Conservation (phyloP, 495 filamentous ascomycete species). For the Xeromyces bisporus region DNA sequence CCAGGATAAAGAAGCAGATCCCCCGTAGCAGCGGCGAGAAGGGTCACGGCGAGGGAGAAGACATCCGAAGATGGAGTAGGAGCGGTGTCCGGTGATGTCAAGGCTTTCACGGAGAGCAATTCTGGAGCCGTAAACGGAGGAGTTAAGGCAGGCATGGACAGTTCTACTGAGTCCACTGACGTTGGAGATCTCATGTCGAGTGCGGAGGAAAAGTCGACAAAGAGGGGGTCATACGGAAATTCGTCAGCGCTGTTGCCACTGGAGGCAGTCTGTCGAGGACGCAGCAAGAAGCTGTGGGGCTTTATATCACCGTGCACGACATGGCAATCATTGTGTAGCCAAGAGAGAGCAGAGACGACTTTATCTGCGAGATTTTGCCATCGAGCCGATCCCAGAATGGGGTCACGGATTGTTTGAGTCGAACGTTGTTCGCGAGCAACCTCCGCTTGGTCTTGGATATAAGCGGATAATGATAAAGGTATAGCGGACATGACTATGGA, state of each 20-base stretch:
- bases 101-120: conserved; percentile 24
- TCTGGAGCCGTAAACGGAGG: conserved; percentile 43
- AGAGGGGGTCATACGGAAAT: conserved; percentile 29
- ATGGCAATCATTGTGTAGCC: conserved; percentile 27
- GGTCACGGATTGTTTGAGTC: conserved; percentile 34
- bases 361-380: conserved; percentile 31
- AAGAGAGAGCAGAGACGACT: conserved; percentile 33
- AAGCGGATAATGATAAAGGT: conserved; percentile 31
- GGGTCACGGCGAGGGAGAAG: conserved; percentile 39
- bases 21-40: conserved; percentile 38
- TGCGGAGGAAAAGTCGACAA: conserved; percentile 46
- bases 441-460: conserved; percentile 24
- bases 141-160: conserved; percentile 32
- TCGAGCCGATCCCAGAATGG: conserved; percentile 22
- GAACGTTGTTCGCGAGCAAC: conserved; percentile 16
- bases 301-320: conserved; percentile 44
- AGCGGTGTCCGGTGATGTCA: conserved; percentile 12
- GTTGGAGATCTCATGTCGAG: conserved; percentile 13
- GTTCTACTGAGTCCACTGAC: conserved; percentile 6
- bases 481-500: conserved; percentile 38
- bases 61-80: conserved; percentile 29
- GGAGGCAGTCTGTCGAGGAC: conserved; percentile 5
- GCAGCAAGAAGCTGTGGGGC: conserved; percentile 35
- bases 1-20: conserved; percentile 34
- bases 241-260: conserved; percentile 3